Evolutionary conservation across 352 stramenopile species (phyloP), one percentile per base, ranked within the genome.

Genomic region (Globisporangium apiculatum): DNA sequence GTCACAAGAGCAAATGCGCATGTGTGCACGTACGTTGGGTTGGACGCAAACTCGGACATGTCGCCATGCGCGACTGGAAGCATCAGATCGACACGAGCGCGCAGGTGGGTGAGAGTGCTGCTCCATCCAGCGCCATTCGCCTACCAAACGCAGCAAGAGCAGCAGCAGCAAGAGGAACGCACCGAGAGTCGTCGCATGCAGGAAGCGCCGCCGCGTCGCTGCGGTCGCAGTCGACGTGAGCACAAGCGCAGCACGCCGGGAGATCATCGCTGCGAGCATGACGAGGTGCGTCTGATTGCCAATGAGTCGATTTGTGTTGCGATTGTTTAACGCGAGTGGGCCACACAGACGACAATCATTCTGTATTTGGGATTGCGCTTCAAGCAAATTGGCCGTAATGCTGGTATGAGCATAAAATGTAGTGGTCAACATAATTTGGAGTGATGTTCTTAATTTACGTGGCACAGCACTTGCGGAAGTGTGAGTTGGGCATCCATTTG

Each of bases 31-130:
- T 72, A 90, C 80, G 72, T 88, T 42, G 77, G 73, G 61, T 87
- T 86, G 49, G 47, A 50, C 10, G 77, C 70, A 51, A 87, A 88
- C 60, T 76, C 69, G 54, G 80, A 83, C 64, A 71, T 48, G 45
- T 90, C 76, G 6, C 69, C 76, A 42, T 90, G 80, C 43, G 76
- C 65, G 4, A 73, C 66, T 69, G 47, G 6, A 36, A n/a, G 24
- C 24, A 31, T 31, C 24, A 0, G 2, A 31, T 3, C 24, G 24
- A 31, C 24, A 31, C 24, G 24, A 31, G 24, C 24, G 24, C 24
- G 24, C 24, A 31, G 2, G 24, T 31, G 24, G 24, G 24, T 31
- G 24, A 31, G 24, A 31, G 24, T 31, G 24, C 24, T 31, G 24
- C 24, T 31, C 24, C 24, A 31, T 31, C 24, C 24, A 31, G 24